A percentile compares a stretch with the other conserved stretches of the same genome.
Evolutionary conservation across 495 filamentous ascomycete genomes (phyloP).

Genomic region (Aspergillus sclerotioniger): DNA sequence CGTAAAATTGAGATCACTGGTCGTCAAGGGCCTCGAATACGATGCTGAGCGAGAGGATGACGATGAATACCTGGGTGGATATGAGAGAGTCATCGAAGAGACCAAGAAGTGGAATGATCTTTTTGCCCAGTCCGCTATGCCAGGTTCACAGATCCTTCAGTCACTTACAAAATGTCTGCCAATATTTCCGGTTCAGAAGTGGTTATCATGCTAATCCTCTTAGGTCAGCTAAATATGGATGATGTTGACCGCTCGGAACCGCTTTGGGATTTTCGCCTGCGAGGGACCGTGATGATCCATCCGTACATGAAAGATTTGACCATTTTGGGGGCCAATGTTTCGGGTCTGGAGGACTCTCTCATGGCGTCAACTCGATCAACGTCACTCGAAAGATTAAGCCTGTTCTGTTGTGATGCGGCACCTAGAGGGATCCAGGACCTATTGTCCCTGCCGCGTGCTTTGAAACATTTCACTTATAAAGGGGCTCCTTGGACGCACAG

Average conservation of each 20-base stretch:
- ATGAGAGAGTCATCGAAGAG: background rate
- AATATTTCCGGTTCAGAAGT: background rate
- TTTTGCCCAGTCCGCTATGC: background rate
- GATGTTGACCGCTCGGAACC: background rate
- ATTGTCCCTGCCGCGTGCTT: background rate
- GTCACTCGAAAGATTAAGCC: background rate
- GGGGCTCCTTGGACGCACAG: background rate
- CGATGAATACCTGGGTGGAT: background rate
- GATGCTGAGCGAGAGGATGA: background rate
- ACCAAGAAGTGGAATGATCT: background rate
- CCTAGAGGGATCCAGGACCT: background rate
- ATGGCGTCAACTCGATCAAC: conserved; percentile 2
- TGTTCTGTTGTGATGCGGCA: conserved; percentile 3
- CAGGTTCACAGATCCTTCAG: background rate
- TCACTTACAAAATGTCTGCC: conserved; percentile 1
- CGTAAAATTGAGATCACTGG: background rate
- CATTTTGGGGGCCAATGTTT: conserved; percentile 1
- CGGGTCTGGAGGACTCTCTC: background rate
- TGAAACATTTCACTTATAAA: conserved; percentile 1
- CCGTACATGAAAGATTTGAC: conserved; percentile 3
- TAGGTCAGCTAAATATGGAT: background rate
- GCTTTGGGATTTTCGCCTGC: background rate
- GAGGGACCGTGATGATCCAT: conserved; percentile 2
- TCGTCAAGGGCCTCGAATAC: conserved; percentile 10
- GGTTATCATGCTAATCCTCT: background rate